Percentiles rank a stretch among this genome's conserved stretches.
phyloP scores from a whole-genome alignment of 495 filamentous ascomycete genomes.

The Penicillium silybi region DNA sequence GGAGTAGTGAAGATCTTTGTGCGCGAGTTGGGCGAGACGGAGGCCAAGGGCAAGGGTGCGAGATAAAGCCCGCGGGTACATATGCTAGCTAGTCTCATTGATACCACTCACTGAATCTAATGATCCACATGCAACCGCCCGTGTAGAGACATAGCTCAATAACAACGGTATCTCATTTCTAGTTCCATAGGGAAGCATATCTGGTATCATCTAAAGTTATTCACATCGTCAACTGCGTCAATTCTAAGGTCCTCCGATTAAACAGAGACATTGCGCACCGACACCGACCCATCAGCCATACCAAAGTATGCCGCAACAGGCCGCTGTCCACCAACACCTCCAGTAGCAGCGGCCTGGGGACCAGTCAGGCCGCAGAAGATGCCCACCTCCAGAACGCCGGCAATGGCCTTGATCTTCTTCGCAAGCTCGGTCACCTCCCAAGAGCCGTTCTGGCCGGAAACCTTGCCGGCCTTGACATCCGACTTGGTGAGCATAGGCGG shows the following conservation, averaged over 20 bases:
- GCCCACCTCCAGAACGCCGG: slow-evolving; percentile 87
- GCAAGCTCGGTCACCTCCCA: slow-evolving; percentile 78
- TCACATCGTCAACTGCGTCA: slow-evolving; percentile 11
- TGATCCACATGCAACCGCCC: neutral
- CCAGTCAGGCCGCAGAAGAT: slow-evolving; percentile 82
- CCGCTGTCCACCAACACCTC: slow-evolving; percentile 73
- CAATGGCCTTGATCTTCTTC: slow-evolving; percentile 68
- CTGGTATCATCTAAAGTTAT: slow-evolving; percentile 27
- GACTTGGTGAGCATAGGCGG: slow-evolving; percentile 57
- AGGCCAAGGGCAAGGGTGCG: slow-evolving; percentile 82
- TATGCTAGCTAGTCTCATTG: slow-evolving; percentile 7
- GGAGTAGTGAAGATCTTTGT: slow-evolving; percentile 74
- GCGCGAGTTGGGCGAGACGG: slow-evolving; percentile 76
- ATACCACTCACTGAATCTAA: slow-evolving; percentile 19
- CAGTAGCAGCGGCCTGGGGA: slow-evolving; percentile 53
- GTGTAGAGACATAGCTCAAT: neutral
- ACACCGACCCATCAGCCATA: slow-evolving; percentile 71
- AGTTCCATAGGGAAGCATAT: neutral
- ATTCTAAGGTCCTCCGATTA: slow-evolving; percentile 8
- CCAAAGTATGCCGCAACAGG: slow-evolving; percentile 95
- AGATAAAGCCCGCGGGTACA: slow-evolving; percentile 38
- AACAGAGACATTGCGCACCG: slow-evolving; percentile 41
- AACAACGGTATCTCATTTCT: slow-evolving; percentile 1
- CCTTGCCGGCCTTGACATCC: slow-evolving; percentile 49
- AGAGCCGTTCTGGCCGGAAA: slow-evolving; percentile 49